These are phyloP conservation scores for Zymoseptoria pseudotritici DNA, from an alignment of 2,329 filamentous ascomycete genomes.

Conservation along the genomic window DNA sequence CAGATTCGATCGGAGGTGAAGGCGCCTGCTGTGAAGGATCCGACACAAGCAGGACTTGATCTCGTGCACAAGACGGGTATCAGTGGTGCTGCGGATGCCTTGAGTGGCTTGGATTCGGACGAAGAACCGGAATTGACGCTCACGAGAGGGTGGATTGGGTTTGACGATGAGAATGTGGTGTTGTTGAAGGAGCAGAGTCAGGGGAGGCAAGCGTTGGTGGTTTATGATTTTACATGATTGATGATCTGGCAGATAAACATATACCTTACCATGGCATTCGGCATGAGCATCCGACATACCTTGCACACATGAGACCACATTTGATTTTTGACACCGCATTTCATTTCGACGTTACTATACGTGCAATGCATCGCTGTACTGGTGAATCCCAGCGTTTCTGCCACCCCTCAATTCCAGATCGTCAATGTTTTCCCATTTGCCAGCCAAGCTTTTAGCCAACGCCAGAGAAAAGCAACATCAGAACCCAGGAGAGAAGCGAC, in stretches of 20 bases:
- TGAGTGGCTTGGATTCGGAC: background rate
- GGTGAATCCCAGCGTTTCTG: background rate
- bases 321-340: background rate
- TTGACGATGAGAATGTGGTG: conserved; percentile 88
- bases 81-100: background rate
- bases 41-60: conserved; percentile 14
- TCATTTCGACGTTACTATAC: conserved; percentile 1
- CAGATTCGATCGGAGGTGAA: conserved; percentile 33
- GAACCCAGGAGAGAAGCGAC: background rate
- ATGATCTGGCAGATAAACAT: background rate
- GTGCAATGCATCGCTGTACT: background rate
- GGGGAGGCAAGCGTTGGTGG: conserved; percentile 65
- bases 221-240: conserved; percentile 75
- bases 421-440: background rate
- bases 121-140: conserved; percentile 30
- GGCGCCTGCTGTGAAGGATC: too few relatives aligned
- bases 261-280: too few relatives aligned
- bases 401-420: background rate
- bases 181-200: conserved; percentile 64
- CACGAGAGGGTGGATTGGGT: conserved; percentile 64
- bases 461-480: background rate
- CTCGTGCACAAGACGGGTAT: conserved; percentile 6
- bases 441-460: background rate
- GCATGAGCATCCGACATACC: too few relatives aligned
- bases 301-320: background rate